Conservation (phyloP, 1,284 basidiomycete genomes). For the Cerioporus squamosus region DNA sequence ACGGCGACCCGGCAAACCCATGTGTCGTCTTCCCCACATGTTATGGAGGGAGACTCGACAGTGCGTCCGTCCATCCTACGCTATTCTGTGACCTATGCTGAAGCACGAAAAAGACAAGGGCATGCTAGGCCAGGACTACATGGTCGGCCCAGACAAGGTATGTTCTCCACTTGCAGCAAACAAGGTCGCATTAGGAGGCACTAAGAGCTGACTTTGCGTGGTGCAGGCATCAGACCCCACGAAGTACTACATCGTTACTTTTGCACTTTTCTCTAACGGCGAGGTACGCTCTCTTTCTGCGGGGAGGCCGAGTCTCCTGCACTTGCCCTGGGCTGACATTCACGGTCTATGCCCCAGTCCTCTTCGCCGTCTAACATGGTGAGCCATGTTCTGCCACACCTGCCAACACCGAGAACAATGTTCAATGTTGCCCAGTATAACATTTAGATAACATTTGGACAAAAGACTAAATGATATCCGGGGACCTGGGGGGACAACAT, state of each 20-base stretch:
- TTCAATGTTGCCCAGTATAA: no score
- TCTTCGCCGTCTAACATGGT: conserved; percentile 69
- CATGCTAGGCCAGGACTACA: conserved; percentile 49
- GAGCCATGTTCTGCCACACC: background rate
- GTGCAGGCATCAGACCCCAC: conserved; percentile 49
- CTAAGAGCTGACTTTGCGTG: background rate
- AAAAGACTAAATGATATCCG: no score
- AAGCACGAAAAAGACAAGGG: conserved; percentile 23
- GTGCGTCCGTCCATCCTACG: conserved; percentile 20
- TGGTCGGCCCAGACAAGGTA: conserved; percentile 56
- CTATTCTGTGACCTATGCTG: background rate
- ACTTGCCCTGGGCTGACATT: background rate
- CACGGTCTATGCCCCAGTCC: conserved; percentile 38
- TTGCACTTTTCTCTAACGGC: conserved; percentile 62
- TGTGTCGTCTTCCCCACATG: conserved; percentile 42
- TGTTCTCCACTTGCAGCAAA: no score
- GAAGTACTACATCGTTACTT: conserved; percentile 60
- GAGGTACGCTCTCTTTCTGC: conserved; percentile 44
- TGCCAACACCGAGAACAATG: no score
- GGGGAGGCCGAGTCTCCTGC: background rate
- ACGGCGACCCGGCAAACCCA: conserved; percentile 40
- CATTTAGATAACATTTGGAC: no score
- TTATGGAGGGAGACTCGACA: conserved; percentile 39
- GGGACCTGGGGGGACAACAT: no score
- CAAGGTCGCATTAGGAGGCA: no score